A percentile compares a stretch with the other conserved stretches of the same genome.
These are phyloP conservation scores for Tubosaeta sp. DNA, from an alignment of 768 basidiomycete species.

Conservation along the genomic window DNA sequence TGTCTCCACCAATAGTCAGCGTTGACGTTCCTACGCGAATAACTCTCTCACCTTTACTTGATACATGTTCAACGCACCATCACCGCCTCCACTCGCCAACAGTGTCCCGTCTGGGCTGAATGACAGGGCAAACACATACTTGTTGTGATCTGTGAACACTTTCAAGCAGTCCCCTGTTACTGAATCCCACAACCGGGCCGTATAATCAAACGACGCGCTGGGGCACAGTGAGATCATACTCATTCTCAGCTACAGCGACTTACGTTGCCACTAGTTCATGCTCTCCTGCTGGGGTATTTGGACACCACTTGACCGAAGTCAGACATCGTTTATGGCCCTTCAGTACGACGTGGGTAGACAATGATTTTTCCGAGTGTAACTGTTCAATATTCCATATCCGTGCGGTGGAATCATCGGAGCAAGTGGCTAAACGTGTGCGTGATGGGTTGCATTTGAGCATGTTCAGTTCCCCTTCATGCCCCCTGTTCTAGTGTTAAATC, in stretches of 20 bases:
- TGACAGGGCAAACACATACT: constrained; percentile 66
- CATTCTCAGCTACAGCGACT: constrained; percentile 23
- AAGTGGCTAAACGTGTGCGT: constrained; percentile 69
- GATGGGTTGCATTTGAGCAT: constrained; percentile 66
- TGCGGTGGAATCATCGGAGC: constrained; percentile 77
- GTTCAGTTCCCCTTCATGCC: constrained; percentile 75
- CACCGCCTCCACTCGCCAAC: constrained; percentile 75
- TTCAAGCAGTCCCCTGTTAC: constrained; percentile 71
- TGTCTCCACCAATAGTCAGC: constrained; percentile 32
- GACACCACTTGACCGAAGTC: constrained; percentile 68
- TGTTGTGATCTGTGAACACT: constrained; percentile 66
- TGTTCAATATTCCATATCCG: constrained; percentile 70
- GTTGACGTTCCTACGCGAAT: not conserved
- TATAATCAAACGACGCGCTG: constrained; percentile 78
- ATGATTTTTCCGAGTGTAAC: constrained; percentile 29
- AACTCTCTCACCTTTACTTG: constrained; percentile 56
- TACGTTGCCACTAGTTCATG: constrained; percentile 73
- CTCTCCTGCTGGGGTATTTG: constrained; percentile 40
- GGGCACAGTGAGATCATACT: constrained; percentile 2
- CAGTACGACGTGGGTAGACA: constrained; percentile 35
- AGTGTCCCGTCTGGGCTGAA: constrained; percentile 74
- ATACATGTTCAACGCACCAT: constrained; percentile 74
- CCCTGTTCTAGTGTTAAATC: constrained; percentile 37
- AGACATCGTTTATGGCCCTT: constrained; percentile 65
- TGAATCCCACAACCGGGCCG: constrained; percentile 80